These are phyloP conservation scores for Chaetomium strumarium DNA, from an alignment of 2,329 filamentous ascomycete species.

Conservation along the genomic window DNA sequence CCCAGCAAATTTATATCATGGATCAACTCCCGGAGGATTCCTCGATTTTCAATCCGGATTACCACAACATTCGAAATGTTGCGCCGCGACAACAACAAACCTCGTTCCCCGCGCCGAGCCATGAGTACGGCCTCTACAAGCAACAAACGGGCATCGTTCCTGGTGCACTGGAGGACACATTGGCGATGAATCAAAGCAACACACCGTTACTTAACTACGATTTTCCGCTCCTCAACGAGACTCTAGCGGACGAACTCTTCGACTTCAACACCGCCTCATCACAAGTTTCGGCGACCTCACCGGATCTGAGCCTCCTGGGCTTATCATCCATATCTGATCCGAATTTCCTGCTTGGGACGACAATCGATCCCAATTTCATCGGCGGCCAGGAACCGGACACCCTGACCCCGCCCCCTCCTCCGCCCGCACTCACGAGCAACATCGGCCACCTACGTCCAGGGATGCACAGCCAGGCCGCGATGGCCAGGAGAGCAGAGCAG, in stretches of 20 bases:
- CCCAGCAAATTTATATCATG: too few species aligned
- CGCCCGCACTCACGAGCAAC: conserved; percentile 45
- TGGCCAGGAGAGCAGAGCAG: conserved; percentile 63
- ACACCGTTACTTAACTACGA: conserved; percentile 50
- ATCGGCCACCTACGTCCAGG: conserved; percentile 81
- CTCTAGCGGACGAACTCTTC: conserved; percentile 53
- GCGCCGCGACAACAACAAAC: conserved; percentile 30
- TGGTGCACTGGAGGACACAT: conserved; percentile 72
- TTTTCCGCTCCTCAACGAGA: conserved; percentile 45
- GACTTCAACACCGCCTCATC: conserved; percentile 62
- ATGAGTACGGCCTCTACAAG: conserved; percentile 91
- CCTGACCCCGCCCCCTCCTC: conserved; percentile 37
- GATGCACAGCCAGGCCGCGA: conserved; percentile 84
- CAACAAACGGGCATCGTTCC: conserved; percentile 92
- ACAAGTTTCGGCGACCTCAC: conserved; percentile 23
- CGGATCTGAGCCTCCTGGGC: conserved; percentile 44
- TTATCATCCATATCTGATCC: conserved; percentile 50
- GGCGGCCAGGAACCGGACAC: conserved; percentile 54
- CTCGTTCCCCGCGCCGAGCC: conserved; percentile 74
- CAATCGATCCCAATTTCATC: conserved; percentile 68
- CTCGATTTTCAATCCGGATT: too few species aligned
- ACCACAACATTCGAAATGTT: too few species aligned
- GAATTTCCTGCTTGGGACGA: conserved; percentile 58
- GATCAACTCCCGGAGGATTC: too few species aligned
- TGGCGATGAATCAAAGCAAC: conserved; percentile 63